Evolutionary conservation across 75 land plant species (phyloP).

Genomic region (Larix kaempferi): DNA sequence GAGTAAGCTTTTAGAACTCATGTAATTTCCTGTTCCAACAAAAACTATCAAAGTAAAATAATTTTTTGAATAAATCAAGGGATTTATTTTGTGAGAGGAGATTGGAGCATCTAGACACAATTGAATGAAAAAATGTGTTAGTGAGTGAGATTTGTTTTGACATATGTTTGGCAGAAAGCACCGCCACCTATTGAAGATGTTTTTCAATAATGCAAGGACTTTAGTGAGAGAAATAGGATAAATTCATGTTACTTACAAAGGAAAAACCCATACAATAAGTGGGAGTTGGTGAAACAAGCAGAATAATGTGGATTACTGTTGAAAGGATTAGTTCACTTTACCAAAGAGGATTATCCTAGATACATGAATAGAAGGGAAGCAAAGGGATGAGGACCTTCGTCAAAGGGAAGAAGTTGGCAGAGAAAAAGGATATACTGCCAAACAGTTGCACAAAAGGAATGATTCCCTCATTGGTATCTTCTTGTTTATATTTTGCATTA

Average conservation of each 20-base stretch:
- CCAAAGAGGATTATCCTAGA: conserved; percentile 31
- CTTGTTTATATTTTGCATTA: no score
- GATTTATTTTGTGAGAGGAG: background rate
- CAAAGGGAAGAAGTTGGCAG: background rate
- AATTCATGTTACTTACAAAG: conserved; percentile 36
- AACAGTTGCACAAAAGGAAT: no score
- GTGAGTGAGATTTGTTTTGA: no score
- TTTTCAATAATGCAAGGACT: conserved; percentile 22
- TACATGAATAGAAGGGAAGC: conserved; percentile 36
- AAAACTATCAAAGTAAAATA: background rate
- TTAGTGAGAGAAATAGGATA: conserved; percentile 22
- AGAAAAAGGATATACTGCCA: background rate
- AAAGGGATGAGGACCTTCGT: background rate
- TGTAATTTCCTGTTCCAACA: background rate
- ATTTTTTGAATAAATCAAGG: background rate
- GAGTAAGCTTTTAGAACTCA: background rate
- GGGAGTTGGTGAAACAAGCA: conserved; percentile 34
- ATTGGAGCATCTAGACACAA: background rate
- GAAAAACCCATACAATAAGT: conserved; percentile 25
- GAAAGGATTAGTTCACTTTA: conserved; percentile 15
- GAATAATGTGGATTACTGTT: conserved; percentile 23
- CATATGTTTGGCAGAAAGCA: conserved; percentile 17
- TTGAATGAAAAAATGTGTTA: no score
- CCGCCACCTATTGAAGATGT: conserved; percentile 24
- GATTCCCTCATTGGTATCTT: no score